These are phyloP conservation scores for Hymenoscyphus fructigenus DNA, from an alignment of 2,329 filamentous ascomycete species.

Conservation along the genomic window DNA sequence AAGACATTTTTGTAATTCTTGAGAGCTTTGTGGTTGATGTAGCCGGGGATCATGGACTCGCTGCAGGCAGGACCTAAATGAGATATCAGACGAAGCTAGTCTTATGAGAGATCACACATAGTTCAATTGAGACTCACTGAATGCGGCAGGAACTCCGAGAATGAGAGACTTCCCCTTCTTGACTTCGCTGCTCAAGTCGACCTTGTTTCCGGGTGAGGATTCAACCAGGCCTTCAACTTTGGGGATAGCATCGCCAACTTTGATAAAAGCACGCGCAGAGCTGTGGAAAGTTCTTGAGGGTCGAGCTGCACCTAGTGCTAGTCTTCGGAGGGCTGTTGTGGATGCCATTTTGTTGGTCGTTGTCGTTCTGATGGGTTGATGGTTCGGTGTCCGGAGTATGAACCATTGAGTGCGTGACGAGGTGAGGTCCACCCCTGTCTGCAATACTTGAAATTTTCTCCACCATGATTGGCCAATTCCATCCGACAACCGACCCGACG, in stretches of 20 bases:
- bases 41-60: constrained; percentile 77
- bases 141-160: constrained; percentile 80
- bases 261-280: constrained; percentile 62
- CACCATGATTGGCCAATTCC: too few relatives aligned
- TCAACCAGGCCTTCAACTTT: constrained; percentile 70
- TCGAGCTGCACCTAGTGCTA: constrained; percentile 20
- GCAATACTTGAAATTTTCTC: too few relatives aligned
- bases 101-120: not conserved
- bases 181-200: constrained; percentile 77
- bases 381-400: not conserved
- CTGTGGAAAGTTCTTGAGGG: constrained; percentile 56
- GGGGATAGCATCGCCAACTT: constrained; percentile 78
- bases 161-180: constrained; percentile 71
- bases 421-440: not conserved
- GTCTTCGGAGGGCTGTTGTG: constrained; percentile 23
- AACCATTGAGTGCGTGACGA: not conserved
- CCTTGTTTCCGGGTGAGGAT: constrained; percentile 81
- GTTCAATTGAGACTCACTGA: constrained; percentile 48
- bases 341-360: constrained; percentile 28
- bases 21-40: constrained; percentile 75
- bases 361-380: not conserved
- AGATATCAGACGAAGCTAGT: not conserved
- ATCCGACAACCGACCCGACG: too few relatives aligned
- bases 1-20: constrained; percentile 81
- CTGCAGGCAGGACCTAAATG: constrained; percentile 58